Conservation (phyloP, 768 basidiomycete genomes). For the Tubosaeta brunneosetosa region DNA sequence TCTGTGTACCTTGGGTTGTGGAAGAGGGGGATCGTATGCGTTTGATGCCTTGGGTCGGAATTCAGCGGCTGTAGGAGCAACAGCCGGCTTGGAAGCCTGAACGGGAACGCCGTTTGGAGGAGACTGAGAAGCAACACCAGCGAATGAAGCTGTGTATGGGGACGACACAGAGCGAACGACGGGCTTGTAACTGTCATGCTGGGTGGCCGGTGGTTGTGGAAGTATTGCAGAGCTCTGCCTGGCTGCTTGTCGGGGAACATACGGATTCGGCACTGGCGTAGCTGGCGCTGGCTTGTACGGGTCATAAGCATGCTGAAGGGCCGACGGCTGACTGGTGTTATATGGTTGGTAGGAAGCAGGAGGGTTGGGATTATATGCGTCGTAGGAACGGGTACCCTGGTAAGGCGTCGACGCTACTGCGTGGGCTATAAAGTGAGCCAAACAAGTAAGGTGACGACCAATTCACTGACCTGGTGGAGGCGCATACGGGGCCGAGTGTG, state of each 20-base stretch:
- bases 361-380: conserved; percentile 23
- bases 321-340: conserved; percentile 10
- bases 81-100: conserved; percentile 30
- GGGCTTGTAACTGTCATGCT: conserved; percentile 31
- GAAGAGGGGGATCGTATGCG: conserved; percentile 76
- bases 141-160: conserved; percentile 18
- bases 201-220: conserved; percentile 23
- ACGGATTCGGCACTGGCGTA: conserved; percentile 17
- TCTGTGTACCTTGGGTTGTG: conserved; percentile 38
- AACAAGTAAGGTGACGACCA: not conserved
- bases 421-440: conserved; percentile 4
- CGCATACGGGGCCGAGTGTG: conserved; percentile 11
- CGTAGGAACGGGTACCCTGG: conserved; percentile 15
- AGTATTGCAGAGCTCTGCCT: conserved; percentile 9
- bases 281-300: conserved; percentile 33
- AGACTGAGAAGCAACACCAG: conserved; percentile 9
- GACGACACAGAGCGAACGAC: conserved; percentile 23
- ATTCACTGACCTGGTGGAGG: conserved; percentile 23
- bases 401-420: conserved; percentile 12
- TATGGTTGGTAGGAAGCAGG: conserved; percentile 15
- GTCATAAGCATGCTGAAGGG: conserved; percentile 26
- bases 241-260: conserved; percentile 14
- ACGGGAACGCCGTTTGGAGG: conserved; percentile 21
- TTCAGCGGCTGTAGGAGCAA: conserved; percentile 40
- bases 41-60: conserved; percentile 62